These are phyloP conservation scores for Knoxia roxburghii DNA, from an alignment of 257 asterid genomes.

Conservation along the genomic window DNA sequence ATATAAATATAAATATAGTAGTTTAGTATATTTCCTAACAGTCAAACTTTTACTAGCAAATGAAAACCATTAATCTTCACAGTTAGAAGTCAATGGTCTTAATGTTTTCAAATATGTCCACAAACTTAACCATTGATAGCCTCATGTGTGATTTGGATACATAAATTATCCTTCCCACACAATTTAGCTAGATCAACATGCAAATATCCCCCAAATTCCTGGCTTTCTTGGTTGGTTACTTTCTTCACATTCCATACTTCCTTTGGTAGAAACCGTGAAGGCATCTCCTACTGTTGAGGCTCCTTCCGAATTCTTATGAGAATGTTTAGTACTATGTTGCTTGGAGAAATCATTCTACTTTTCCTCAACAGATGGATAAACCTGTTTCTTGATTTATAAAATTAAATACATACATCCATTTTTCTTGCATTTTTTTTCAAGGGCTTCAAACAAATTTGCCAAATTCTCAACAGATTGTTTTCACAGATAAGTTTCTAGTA, in stretches of 20 bases:
- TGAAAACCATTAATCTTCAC: slow-evolving; percentile 20
- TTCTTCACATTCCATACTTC: slow-evolving; percentile 28
- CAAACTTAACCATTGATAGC: slow-evolving; percentile 13
- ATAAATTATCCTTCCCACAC: no score
- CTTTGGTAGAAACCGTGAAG: slow-evolving; percentile 17
- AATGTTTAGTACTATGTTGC: slow-evolving; percentile 3
- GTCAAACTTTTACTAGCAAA: background rate
- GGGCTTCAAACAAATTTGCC: background rate
- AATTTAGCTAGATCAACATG: no score
- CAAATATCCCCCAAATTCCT: slow-evolving; percentile 11
- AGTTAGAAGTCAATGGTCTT: slow-evolving; percentile 38
- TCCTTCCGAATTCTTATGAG: background rate
- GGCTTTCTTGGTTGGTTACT: slow-evolving; percentile 28
- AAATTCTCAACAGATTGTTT: background rate
- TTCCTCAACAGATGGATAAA: background rate
- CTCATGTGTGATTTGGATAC: no score
- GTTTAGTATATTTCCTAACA: no score
- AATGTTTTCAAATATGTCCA: slow-evolving; percentile 28
- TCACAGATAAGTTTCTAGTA: background rate
- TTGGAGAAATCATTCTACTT: background rate
- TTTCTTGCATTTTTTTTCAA: background rate
- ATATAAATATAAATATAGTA: no score
- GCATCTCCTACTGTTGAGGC: slow-evolving; percentile 3
- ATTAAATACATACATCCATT: background rate
- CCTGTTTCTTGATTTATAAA: background rate